Evolutionary conservation across 345 rosid species (phyloP).

Genomic region (Ailanthus altissimus): DNA sequence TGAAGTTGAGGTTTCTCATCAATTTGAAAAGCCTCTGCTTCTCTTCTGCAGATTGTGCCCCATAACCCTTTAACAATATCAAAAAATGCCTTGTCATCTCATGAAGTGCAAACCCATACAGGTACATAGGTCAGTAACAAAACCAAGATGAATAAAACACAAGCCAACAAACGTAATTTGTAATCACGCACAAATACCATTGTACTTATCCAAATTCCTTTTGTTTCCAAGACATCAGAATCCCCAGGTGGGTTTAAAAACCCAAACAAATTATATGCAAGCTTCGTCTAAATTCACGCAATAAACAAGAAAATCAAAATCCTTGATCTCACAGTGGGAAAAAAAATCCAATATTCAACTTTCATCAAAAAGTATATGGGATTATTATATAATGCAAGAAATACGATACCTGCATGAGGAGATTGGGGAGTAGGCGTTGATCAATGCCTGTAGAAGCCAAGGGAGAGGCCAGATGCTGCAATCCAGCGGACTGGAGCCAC

Average conservation of each 20-base stretch:
- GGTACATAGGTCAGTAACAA: neutral
- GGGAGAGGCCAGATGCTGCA: constrained; percentile 99
- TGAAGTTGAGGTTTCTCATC: constrained; percentile 94
- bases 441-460: constrained; percentile 74
- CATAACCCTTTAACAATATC: constrained; percentile 67
- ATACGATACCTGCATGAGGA: constrained; percentile 76
- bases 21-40: constrained; percentile 93
- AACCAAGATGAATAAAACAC: neutral
- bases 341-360: neutral
- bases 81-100: constrained; percentile 15
- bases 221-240: neutral
- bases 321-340: neutral
- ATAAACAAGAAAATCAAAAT: neutral
- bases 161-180: neutral
- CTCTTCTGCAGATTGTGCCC: constrained; percentile 97
- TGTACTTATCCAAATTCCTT: constrained; percentile 5
- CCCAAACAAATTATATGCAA: neutral
- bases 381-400: neutral
- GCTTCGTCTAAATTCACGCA: neutral
- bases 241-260: neutral
- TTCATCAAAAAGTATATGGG: neutral
- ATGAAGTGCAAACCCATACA: neutral
- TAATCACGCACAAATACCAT: neutral
- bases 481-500: constrained; percentile 98
- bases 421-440: constrained; percentile 86